phyloP scores from a whole-genome alignment of 768 basidiomycete genomes.

The Boletus pseudo-olivaceus region DNA sequence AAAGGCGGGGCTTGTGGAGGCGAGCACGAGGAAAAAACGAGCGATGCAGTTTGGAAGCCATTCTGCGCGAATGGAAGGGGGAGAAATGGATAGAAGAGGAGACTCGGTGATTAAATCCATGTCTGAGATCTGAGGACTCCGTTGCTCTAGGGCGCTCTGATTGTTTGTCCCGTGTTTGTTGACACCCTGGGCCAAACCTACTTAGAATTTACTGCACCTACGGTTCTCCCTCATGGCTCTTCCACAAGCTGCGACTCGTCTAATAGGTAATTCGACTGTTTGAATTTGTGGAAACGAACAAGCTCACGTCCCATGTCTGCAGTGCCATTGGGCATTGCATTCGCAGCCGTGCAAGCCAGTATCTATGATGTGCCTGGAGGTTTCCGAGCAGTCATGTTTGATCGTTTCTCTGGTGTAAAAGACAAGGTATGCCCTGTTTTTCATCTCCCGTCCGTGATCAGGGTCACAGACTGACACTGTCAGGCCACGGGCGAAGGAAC shows the following conservation, averaged over 20 bases:
- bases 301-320: constrained; percentile 9
- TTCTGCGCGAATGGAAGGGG: constrained; percentile 76
- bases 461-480: not conserved
- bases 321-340: constrained; percentile 40
- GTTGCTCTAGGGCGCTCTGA: too few relatives aligned
- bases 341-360: constrained; percentile 47
- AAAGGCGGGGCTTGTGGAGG: constrained; percentile 71
- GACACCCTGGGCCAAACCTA: not conserved
- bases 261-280: constrained; percentile 40
- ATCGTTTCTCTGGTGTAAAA: constrained; percentile 91
- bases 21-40: constrained; percentile 76
- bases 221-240: constrained; percentile 45
- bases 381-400: constrained; percentile 96
- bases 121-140: not conserved
- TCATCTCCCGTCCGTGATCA: not conserved
- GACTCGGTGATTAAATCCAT: constrained; percentile 33
- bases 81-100: constrained; percentile 50
- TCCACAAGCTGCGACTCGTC: constrained; percentile 44
- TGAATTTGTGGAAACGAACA: not conserved
- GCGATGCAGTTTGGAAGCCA: constrained; percentile 98
- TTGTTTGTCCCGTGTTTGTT: constrained; percentile 30
- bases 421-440: constrained; percentile 50
- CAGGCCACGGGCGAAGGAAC: constrained; percentile 92
- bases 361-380: constrained; percentile 83
- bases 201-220: not conserved